Conservation (phyloP, 2,329 filamentous ascomycete genomes). For the Lachnellula cervina region DNA sequence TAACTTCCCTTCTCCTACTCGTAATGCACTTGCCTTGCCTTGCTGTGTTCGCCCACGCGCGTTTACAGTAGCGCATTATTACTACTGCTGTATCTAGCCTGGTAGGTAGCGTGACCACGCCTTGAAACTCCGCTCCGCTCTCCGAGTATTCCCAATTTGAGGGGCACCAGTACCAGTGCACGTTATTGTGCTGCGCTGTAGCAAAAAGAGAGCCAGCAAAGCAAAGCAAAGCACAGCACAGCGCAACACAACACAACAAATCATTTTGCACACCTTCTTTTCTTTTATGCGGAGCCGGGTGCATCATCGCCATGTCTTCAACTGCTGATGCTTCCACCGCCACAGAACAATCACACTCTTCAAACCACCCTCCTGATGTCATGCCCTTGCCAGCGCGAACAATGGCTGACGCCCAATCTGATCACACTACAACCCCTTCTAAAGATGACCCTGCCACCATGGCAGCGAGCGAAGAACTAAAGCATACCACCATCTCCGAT, state of each 20-base stretch:
- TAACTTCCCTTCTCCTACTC: too few species aligned
- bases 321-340: constrained; percentile 13
- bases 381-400: constrained; percentile 24
- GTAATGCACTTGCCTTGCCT: too few species aligned
- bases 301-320: constrained; percentile 18
- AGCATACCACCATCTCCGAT: constrained; percentile 59
- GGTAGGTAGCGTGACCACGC: not conserved
- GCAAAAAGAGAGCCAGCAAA: not conserved
- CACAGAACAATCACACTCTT: constrained; percentile 8
- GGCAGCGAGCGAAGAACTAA: constrained; percentile 59
- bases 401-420: constrained; percentile 13
- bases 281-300: constrained; percentile 12
- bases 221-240: not conserved
- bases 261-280: not conserved
- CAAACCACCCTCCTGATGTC: constrained; percentile 15
- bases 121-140: not conserved
- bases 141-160: not conserved
- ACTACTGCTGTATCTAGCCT: too few species aligned
- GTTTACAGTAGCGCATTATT: too few species aligned
- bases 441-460: constrained; percentile 59
- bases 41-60: too few species aligned
- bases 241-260: not conserved
- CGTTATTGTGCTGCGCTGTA: too few species aligned
- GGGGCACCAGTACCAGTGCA: not conserved
- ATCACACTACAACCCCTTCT: constrained; percentile 8